Conservation (phyloP, 139 green algal genomes). For the Diplosphaera chodatii region DNA sequence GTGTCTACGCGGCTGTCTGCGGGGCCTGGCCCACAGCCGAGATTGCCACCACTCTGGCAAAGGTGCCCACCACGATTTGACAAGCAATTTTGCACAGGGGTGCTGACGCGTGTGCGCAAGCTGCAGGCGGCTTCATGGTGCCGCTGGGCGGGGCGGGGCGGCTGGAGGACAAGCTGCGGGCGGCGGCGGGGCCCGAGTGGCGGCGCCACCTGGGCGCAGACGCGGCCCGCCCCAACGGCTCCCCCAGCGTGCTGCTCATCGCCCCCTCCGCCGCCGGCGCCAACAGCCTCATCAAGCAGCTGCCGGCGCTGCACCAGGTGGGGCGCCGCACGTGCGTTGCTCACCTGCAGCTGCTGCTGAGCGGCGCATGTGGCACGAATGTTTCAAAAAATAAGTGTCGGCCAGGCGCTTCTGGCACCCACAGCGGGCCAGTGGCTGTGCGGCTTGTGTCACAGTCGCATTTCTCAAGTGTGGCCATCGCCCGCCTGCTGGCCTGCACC, state of each 20-base stretch:
- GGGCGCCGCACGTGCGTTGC: not conserved
- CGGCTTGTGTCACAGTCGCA: too few species aligned
- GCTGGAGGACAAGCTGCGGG: not conserved
- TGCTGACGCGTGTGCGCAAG: too few species aligned
- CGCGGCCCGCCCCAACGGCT: not conserved
- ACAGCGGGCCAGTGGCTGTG: too few species aligned
- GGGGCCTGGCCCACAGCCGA: too few species aligned
- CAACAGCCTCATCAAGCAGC: conserved; percentile 17
- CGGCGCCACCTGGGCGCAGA: not conserved
- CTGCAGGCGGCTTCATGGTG: too few species aligned
- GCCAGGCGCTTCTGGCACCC: too few species aligned
- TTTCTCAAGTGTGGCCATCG: not conserved
- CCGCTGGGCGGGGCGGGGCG: too few species aligned
- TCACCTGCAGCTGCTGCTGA: not conserved
- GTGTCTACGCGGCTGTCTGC: too few species aligned
- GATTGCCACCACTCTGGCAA: too few species aligned
- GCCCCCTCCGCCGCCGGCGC: conserved; percentile 10
- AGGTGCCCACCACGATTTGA: too few species aligned
- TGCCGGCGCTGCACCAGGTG: conserved; percentile 9
- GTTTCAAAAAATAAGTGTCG: not conserved
- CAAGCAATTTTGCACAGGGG: too few species aligned
- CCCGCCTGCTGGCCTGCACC: not conserved
- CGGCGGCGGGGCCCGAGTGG: not conserved
- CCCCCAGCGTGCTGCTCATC: conserved; percentile 16
- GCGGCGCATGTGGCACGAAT: not conserved